These are phyloP conservation scores for Solanum virginianum DNA, from an alignment of 257 asterid species.

Conservation along the genomic window DNA sequence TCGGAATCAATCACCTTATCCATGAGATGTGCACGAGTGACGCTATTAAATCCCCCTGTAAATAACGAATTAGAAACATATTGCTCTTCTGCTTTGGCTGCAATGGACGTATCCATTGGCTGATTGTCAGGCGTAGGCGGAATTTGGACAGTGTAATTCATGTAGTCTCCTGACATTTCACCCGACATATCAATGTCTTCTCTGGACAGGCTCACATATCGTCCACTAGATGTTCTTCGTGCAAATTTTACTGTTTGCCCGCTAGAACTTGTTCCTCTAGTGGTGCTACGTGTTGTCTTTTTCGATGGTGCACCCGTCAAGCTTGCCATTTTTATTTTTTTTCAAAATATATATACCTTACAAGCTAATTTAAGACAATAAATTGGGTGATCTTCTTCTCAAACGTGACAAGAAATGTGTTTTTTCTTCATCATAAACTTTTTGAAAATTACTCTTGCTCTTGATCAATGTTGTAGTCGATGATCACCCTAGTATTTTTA, in stretches of 20 bases:
- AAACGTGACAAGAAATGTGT: neutral
- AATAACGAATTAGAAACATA: conserved; percentile 74
- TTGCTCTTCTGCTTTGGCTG: conserved; percentile 83
- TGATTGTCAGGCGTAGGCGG: conserved; percentile 91
- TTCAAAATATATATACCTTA: neutral
- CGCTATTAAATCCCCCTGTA: conserved; percentile 81
- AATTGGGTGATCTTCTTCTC: neutral
- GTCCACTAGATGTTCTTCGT: conserved; percentile 67
- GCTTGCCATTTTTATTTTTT: conserved; percentile 22
- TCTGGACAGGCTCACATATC: conserved; percentile 60
- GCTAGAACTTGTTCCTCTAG: conserved; percentile 12
- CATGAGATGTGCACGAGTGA: conserved; percentile 87
- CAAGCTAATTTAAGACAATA: neutral
- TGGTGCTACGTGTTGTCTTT: conserved; percentile 23
- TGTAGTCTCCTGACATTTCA: conserved; percentile 45
- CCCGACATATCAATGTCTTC: conserved; percentile 77
- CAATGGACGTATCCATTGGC: conserved; percentile 61
- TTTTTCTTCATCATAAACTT: neutral
- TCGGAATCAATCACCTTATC: conserved; percentile 85
- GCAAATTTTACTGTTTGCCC: conserved; percentile 74
- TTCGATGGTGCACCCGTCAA: conserved; percentile 44
- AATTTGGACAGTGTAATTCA: conserved; percentile 70
- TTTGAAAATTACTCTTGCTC: neutral
- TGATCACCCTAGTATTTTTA: neutral
- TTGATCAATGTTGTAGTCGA: neutral